Conservation (phyloP, 2,329 filamentous ascomycete species). For the Nothophaeocryptopus gaeumannii region DNA sequence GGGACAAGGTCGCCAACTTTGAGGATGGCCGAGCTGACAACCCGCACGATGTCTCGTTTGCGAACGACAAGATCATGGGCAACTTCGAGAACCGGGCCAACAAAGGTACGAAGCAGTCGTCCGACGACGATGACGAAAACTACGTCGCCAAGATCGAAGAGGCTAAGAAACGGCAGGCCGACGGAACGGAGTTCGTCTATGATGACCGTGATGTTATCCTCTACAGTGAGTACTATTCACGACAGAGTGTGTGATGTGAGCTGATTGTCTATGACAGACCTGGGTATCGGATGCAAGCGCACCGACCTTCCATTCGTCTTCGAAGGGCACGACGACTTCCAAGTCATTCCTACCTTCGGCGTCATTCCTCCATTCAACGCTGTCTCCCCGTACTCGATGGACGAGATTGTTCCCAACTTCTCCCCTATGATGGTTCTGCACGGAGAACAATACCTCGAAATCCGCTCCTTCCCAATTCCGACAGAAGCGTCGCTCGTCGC, state of each 20-base stretch:
- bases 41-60: slow-evolving; percentile 74
- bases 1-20: slow-evolving; percentile 79
- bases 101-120: slow-evolving; percentile 38
- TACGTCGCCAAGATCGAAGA: slow-evolving; percentile 72
- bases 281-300: slow-evolving; percentile 88
- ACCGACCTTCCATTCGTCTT: slow-evolving; percentile 84
- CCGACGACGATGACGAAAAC: slow-evolving; percentile 37
- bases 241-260: not conserved
- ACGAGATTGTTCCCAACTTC: slow-evolving; percentile 90
- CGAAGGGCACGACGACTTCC: slow-evolving; percentile 88
- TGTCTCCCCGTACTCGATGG: slow-evolving; percentile 72
- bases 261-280: slow-evolving; percentile 48
- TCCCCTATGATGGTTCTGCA: slow-evolving; percentile 98
- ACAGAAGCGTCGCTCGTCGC: slow-evolving; percentile 75
- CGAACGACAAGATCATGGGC: slow-evolving; percentile 73
- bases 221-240: slow-evolving; percentile 62
- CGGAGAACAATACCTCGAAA: slow-evolving; percentile 96
- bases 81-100: slow-evolving; percentile 86
- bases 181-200: slow-evolving; percentile 76
- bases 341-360: slow-evolving; percentile 90
- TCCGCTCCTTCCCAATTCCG: slow-evolving; percentile 87
- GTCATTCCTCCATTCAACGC: slow-evolving; percentile 93
- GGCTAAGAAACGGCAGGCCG: slow-evolving; percentile 67
- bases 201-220: slow-evolving; percentile 86
- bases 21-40: slow-evolving; percentile 84